Conservation (phyloP, 2,329 filamentous ascomycete species). For the Ceratocystis eucalypticola region DNA sequence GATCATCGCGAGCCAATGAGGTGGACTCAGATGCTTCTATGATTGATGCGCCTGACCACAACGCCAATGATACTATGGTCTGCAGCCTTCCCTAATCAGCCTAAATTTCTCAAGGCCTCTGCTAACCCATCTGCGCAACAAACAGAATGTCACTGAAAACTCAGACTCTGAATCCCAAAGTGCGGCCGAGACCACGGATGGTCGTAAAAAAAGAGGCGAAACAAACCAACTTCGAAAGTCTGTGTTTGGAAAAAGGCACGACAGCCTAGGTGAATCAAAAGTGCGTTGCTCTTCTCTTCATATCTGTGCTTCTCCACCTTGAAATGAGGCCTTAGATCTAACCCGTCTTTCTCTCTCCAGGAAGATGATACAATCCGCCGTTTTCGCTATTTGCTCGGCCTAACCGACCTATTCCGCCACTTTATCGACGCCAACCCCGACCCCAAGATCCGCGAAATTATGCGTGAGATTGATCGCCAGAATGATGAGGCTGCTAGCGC, state of each 20-base stretch:
- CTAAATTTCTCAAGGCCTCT: neutral
- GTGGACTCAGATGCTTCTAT: slow-evolving; percentile 50
- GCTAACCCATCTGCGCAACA: neutral
- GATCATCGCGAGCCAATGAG: slow-evolving; percentile 38
- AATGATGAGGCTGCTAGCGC: slow-evolving; percentile 57
- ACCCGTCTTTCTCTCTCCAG: slow-evolving; percentile 31
- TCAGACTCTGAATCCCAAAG: slow-evolving; percentile 71
- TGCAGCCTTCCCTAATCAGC: neutral
- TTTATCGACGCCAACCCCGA: slow-evolving; percentile 98
- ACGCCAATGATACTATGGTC: slow-evolving; percentile 22
- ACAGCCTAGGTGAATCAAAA: slow-evolving; percentile 82
- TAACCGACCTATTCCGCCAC: slow-evolving; percentile 94
- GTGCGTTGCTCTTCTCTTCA: slow-evolving; percentile 33
- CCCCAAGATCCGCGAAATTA: slow-evolving; percentile 84
- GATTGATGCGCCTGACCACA: slow-evolving; percentile 42
- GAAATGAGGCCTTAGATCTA: neutral
- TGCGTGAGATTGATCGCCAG: slow-evolving; percentile 86
- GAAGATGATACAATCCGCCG: slow-evolving; percentile 90
- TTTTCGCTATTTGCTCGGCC: slow-evolving; percentile 85
- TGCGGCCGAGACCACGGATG: slow-evolving; percentile 55
- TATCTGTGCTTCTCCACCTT: slow-evolving; percentile 11
- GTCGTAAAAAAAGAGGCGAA: slow-evolving; percentile 77
- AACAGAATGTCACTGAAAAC: slow-evolving; percentile 49
- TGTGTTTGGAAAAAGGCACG: slow-evolving; percentile 90
- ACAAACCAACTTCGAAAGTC: slow-evolving; percentile 81